Percentiles rank a stretch among this genome's conserved stretches.
Conservation (phyloP, 108 stramenopile genomes). For the Fistulifera pelliculosa region DNA sequence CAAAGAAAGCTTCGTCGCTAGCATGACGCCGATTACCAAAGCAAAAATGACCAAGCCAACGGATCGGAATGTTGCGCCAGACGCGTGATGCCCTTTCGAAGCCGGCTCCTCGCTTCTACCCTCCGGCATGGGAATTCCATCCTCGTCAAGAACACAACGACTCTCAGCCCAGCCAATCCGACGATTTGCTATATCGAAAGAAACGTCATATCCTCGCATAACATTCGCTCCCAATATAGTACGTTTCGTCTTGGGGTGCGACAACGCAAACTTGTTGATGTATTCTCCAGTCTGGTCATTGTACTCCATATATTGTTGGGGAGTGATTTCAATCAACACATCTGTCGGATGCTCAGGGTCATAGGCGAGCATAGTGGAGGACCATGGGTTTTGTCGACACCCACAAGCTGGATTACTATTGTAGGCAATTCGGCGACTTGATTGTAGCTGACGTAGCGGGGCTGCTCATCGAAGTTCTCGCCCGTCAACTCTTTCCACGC, state of each 20-base stretch:
- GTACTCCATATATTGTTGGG: slow-evolving; percentile 71
- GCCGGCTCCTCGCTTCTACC: neutral
- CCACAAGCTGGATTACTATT: slow-evolving; percentile 57
- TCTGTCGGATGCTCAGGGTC: slow-evolving; percentile 54
- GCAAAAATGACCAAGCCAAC: too few relatives aligned
- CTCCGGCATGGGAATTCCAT: neutral
- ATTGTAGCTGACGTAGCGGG: slow-evolving; percentile 24
- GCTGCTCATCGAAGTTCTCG: neutral
- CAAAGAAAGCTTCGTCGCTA: too few relatives aligned
- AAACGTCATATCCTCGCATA: slow-evolving; percentile 83
- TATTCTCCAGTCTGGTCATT: slow-evolving; percentile 44
- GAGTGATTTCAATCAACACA: slow-evolving; percentile 69
- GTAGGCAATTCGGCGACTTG: slow-evolving; percentile 58
- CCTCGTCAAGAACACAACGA: neutral
- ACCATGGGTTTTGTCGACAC: slow-evolving; percentile 22
- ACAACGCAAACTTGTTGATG: slow-evolving; percentile 43
- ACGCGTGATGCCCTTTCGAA: neutral
- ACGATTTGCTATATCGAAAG: slow-evolving; percentile 54
- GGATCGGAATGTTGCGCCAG: too few relatives aligned
- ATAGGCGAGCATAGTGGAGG: slow-evolving; percentile 45
- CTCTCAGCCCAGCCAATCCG: slow-evolving; percentile 20
- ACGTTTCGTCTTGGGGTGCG: slow-evolving; percentile 6
- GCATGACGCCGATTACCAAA: too few relatives aligned
- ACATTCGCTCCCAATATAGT: slow-evolving; percentile 79
- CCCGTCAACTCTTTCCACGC: slow-evolving; percentile 22